Base-by-base conservation (phyloP, 192 early-diverging fungal genomes). In the Umbelopsis ramanniana region DNA sequence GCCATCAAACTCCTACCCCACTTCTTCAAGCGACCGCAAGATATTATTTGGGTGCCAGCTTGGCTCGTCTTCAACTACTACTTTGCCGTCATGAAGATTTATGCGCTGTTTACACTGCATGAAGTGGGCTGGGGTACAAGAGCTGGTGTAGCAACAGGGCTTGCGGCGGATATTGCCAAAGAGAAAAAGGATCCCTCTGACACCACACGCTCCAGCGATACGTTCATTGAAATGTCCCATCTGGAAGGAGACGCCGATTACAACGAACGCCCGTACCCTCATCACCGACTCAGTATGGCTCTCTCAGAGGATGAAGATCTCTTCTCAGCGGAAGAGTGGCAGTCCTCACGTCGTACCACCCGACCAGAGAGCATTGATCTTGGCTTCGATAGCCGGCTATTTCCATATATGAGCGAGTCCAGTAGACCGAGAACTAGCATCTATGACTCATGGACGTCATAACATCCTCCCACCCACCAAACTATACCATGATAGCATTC, bases 1-100 rank as follows among this genome's bases (percentile, higher is more conserved):
- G 71, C 85, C 66, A 74, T 92, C 76, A 92, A 92, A 76, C 77
- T 91, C 29, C 52, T 86, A 17, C 90, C 90, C 19, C 90, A 92
- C 57, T 82, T 92, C 67, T 79, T 88, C 38, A 78, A 75, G 22
- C 80, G 90, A 6, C 90, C 90, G 19, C 85, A 85, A 48, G 90
- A 92, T 79, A 67, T 91, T 8, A 82, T 90, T 40, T 82, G 76
- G 63, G 70, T 92, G 11, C 90, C 90, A 2, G 83, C 84, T 8
- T 90, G 87, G 84, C 73, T 92, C n/a, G 71, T 90, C 19, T 92
- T 92, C 75, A 89, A 88, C 33, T 89, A 91, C 47, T 90, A 89
- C 54, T 92, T 92, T 72, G 89, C 89, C 14, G 79, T 87, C 68
- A 87, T 85, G 84, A 91, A 91, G 63, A 71, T 92, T 23, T 91